Conservation (phyloP, 805 yeast species). For the Wickerhamomyces chambardii region DNA sequence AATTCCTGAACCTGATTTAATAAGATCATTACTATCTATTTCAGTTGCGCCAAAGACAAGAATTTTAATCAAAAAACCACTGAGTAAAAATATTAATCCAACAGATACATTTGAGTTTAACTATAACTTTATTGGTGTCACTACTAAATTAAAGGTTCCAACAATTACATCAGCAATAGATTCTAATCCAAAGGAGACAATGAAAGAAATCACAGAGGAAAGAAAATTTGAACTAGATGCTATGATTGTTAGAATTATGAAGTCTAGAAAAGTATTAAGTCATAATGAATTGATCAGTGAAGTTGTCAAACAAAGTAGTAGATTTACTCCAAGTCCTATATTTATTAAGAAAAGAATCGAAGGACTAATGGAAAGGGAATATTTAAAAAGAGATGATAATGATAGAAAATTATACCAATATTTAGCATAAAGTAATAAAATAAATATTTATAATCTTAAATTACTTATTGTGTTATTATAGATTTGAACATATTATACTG, state of each 20-base stretch:
- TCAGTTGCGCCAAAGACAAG: constrained; percentile 78
- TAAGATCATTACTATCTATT: constrained; percentile 73
- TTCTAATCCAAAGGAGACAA: constrained; percentile 28
- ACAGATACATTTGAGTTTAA: constrained; percentile 63
- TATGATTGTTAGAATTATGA: constrained; percentile 83
- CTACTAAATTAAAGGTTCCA: constrained; percentile 63
- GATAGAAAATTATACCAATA: constrained; percentile 56
- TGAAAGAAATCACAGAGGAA: constrained; percentile 50
- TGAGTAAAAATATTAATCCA: constrained; percentile 59
- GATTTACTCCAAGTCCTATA: constrained; percentile 64
- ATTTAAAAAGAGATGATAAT: constrained; percentile 60
- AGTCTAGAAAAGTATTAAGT: constrained; percentile 49
- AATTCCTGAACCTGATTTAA: constrained; percentile 66
- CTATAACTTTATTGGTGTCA: constrained; percentile 57
- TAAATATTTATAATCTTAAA: too few relatives aligned
- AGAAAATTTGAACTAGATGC: constrained; percentile 71
- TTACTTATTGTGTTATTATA: too few relatives aligned
- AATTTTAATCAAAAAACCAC: constrained; percentile 65
- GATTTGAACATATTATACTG: too few relatives aligned
- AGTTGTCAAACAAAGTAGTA: constrained; percentile 46
- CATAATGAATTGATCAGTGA: constrained; percentile 66
- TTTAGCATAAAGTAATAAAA: constrained; percentile 35
- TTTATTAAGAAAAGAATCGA: constrained; percentile 68
- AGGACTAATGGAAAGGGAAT: constrained; percentile 72
- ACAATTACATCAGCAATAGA: constrained; percentile 44